Evolutionary conservation across 371 early-diverging fungal species (phyloP).

Genomic region (Umbelopsis sp.): DNA sequence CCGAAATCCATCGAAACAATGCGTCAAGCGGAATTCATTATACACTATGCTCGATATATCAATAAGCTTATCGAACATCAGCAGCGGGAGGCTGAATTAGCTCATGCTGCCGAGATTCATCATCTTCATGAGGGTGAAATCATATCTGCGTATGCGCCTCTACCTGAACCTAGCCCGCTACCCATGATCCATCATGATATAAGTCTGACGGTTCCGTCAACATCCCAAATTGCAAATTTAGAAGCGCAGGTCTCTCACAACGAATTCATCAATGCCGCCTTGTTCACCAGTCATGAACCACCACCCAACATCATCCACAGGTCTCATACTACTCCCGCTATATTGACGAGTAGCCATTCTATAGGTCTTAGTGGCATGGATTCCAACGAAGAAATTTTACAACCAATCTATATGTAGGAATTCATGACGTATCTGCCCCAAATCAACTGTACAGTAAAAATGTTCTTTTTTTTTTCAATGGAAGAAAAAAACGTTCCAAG

Average conservation of each 20-base stretch:
- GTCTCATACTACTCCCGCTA: not conserved
- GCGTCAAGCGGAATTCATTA: constrained; percentile 67
- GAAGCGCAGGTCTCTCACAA: not conserved
- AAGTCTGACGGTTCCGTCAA: not conserved
- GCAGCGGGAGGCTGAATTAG: not conserved
- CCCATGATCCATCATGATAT: not conserved
- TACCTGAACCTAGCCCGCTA: not conserved
- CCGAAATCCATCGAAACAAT: constrained; percentile 73
- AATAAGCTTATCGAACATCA: constrained; percentile 18
- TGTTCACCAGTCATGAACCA: not conserved
- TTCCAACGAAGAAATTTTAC: not conserved
- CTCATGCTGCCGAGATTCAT: not conserved
- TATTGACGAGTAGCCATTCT: not conserved
- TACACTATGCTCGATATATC: constrained; percentile 48
- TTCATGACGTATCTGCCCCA: not conserved
- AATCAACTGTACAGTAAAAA: not conserved
- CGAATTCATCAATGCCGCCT: not conserved
- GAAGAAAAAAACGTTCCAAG: not conserved
- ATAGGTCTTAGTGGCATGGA: not conserved
- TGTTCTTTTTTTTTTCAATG: not conserved
- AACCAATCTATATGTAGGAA: not conserved
- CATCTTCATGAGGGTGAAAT: not conserved
- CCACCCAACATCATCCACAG: not conserved
- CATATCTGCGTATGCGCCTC: not conserved
- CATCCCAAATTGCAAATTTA: not conserved